Base-by-base conservation (phyloP, 2,329 filamentous ascomycete species). In the Hypomyces perniciosus region DNA sequence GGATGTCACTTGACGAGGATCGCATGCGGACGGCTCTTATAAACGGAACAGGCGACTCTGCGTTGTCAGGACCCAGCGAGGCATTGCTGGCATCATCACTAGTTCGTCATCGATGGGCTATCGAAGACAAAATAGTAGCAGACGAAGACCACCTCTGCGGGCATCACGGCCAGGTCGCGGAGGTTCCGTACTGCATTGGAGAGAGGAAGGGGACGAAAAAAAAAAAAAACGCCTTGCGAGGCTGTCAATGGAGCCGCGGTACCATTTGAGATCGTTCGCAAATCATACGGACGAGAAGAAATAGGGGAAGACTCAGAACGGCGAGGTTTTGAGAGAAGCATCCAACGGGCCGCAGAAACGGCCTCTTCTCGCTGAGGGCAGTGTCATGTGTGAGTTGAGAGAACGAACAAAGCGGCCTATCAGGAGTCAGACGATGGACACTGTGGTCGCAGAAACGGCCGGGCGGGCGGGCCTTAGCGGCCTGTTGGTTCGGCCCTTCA, bases 381-480 rank as follows among this genome's bases (percentile, higher is more conserved):
- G 51, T 53, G 46, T 53, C 44, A 40, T 37, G 37, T 35, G 34
- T 31, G 46, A 51, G 29, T 52, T 12, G 20, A 39, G 20, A 20
- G 20, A 20, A 20, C 20, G 20, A 20, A 20, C 20, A 20, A 20
- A 20, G 20, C 20, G 20, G 20, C 20, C 20, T 20, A 20, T 20
- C 20, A 28, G 13, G 2, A 41, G 12, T 10, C 29, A 8, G n/a
- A 20, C 12, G n/a, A 45, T 52, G 48, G 52, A 48, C 44, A 48
- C 44, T 29, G 20, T 27, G 53, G 53, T 38, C 53, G 53, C 53
- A 54, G 37, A 54, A 52, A 48, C 53, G 53, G 53, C 50, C 53
- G 50, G 50, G 44, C 41, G 33, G 44, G 44, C 40, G 51, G 40
- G 33, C 39, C 33, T 47, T 34, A 29, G 28, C 28, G 38, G 40